Conservation (phyloP, 2,329 filamentous ascomycete genomes). For the Colletotrichum tofieldiae region DNA sequence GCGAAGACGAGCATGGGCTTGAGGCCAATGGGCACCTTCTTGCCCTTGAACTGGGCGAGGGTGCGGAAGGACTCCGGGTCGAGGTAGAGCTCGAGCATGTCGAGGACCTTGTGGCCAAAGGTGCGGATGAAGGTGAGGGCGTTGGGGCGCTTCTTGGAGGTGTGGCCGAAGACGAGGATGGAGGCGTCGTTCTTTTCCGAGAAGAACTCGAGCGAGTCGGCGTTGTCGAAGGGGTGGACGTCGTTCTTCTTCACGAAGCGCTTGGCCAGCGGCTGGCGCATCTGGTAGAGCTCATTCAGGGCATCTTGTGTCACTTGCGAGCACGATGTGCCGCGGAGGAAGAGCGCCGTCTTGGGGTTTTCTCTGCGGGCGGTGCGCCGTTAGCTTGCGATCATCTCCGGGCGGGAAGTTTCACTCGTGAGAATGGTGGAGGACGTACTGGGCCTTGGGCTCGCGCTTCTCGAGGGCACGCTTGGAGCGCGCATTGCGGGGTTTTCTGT, state of each 20-base stretch:
- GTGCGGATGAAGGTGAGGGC: constrained; percentile 86
- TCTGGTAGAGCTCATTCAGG: constrained; percentile 85
- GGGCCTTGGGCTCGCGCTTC: constrained; percentile 88
- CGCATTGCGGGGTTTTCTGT: constrained; percentile 77
- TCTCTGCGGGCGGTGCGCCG: constrained; percentile 61
- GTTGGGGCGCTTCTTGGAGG: constrained; percentile 96
- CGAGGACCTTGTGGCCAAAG: constrained; percentile 89
- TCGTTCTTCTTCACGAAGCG: constrained; percentile 98
- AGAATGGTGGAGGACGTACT: constrained; percentile 51
- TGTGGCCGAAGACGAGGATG: constrained; percentile 86
- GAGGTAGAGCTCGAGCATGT: constrained; percentile 94
- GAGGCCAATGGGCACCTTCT: constrained; percentile 83
- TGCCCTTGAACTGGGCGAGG: constrained; percentile 82
- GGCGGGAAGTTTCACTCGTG: not conserved
- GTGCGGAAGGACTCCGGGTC: constrained; percentile 81
- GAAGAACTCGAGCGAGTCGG: constrained; percentile 92
- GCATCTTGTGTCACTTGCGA: constrained; percentile 88
- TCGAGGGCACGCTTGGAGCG: constrained; percentile 96
- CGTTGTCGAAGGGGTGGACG: constrained; percentile 94
- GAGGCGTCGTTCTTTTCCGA: constrained; percentile 95
- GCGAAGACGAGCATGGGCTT: constrained; percentile 94
- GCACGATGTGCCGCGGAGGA: constrained; percentile 89
- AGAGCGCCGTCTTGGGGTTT: constrained; percentile 90
- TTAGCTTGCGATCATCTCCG: constrained; percentile 18
- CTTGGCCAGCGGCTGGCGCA: constrained; percentile 88